Conservation (phyloP, 768 basidiomycete genomes). For the Crucibulum laeve region DNA sequence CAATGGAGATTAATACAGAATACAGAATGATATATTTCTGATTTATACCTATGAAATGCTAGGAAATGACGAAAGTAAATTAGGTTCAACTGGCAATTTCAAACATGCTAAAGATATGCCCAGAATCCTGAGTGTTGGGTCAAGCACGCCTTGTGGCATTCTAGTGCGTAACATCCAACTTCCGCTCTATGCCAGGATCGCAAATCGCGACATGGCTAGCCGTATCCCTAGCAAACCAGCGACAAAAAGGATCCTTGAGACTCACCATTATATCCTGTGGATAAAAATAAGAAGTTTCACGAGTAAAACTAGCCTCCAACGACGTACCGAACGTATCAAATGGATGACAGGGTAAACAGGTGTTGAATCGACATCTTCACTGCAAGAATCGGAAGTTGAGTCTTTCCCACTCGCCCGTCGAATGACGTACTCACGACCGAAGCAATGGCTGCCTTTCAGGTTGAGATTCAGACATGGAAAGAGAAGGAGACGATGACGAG, state of each 20-base stretch:
- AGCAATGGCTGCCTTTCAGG: constrained; percentile 40
- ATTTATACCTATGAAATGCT: constrained; percentile 68
- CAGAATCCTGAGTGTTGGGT: too few species aligned
- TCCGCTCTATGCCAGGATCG: too few species aligned
- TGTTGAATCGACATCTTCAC: constrained; percentile 51
- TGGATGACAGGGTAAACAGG: constrained; percentile 81
- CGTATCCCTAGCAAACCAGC: not conserved
- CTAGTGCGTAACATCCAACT: too few species aligned
- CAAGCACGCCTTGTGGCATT: too few species aligned
- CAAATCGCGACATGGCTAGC: not conserved
- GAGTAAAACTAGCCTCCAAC: not conserved
- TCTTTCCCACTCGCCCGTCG: constrained; percentile 4
- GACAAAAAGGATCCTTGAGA: not conserved
- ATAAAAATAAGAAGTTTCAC: constrained; percentile 8
- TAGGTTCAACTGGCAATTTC: too few species aligned
- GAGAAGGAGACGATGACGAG: not conserved
- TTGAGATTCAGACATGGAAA: constrained; percentile 32
- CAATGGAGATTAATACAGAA: constrained; percentile 4
- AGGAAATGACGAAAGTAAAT: constrained; percentile 2
- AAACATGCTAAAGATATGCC: too few species aligned
- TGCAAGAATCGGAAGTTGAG: constrained; percentile 13
- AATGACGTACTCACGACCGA: constrained; percentile 26
- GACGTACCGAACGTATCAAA: constrained; percentile 60
- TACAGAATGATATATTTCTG: not conserved
- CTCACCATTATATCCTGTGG: constrained; percentile 60